Evolutionary conservation across 345 rosid genomes (phyloP).

Genomic region (Euphorbia lathyris): DNA sequence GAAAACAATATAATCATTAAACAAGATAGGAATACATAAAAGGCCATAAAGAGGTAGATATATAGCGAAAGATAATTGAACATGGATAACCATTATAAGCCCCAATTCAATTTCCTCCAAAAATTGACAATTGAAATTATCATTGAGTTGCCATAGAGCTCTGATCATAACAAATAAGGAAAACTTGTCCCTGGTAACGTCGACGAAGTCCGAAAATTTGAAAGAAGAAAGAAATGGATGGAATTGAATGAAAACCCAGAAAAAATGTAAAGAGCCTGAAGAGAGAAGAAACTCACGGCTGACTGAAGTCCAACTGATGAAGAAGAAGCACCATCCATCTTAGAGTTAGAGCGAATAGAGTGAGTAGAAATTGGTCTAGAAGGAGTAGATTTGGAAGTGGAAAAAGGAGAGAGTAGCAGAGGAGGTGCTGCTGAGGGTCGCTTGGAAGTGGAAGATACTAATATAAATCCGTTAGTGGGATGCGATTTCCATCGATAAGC

Average conservation of each 20-base stretch:
- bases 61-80: not conserved
- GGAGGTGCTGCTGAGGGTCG: slow-evolving; percentile 13
- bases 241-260: slow-evolving; percentile 9
- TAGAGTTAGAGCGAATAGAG: slow-evolving; percentile 46
- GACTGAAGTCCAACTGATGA: slow-evolving; percentile 47
- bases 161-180: not conserved
- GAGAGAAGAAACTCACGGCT: slow-evolving; percentile 47
- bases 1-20: not conserved
- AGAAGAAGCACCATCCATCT: slow-evolving; percentile 41
- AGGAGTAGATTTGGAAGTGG: slow-evolving; percentile 24
- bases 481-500: slow-evolving; percentile 49
- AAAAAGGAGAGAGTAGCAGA: slow-evolving; percentile 15
- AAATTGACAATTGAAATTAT: not conserved
- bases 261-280: not conserved
- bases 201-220: not conserved
- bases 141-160: not conserved
- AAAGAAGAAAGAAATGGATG: not conserved
- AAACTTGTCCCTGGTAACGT: not conserved
- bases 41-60: not conserved
- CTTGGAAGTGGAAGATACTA: slow-evolving; percentile 25
- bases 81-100: not conserved
- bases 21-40: not conserved
- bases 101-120: not conserved
- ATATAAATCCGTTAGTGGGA: slow-evolving; percentile 29
- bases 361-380: slow-evolving; percentile 34